Percentiles rank a stretch among this genome's conserved stretches.
phyloP scores from a whole-genome alignment of 352 stramenopile genomes.

The Pythium monospermum region DNA sequence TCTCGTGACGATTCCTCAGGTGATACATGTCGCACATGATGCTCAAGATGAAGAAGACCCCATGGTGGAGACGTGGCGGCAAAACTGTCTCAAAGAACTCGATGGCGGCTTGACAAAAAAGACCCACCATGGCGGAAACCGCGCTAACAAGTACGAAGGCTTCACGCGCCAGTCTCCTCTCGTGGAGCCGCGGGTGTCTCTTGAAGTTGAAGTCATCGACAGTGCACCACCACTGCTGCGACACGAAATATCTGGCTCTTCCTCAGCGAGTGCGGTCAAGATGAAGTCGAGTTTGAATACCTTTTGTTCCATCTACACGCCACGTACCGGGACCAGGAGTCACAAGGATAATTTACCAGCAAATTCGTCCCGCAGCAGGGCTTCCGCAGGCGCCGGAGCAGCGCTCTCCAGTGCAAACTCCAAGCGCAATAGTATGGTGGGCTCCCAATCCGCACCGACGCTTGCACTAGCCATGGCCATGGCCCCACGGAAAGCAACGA shows the following conservation, averaged over 20 bases:
- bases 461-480: not conserved
- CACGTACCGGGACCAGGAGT: not conserved
- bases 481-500: constrained; percentile 1
- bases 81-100: constrained; percentile 19
- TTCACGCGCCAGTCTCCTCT: constrained; percentile 7
- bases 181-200: constrained; percentile 6
- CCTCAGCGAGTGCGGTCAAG: constrained; percentile 10
- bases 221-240: constrained; percentile 3
- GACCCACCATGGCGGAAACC: not conserved
- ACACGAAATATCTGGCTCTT: constrained; percentile 4
- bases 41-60: constrained; percentile 13
- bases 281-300: constrained; percentile 22
- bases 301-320: constrained; percentile 15
- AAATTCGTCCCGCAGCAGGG: too few species aligned
- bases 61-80: constrained; percentile 5
- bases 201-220: constrained; percentile 20
- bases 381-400: not conserved
- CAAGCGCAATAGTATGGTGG: not conserved
- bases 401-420: not conserved
- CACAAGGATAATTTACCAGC: too few species aligned
- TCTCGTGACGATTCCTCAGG: constrained; percentile 12
- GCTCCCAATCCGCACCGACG: constrained; percentile 6
- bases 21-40: too few species aligned
- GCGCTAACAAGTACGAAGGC: constrained; percentile 3
- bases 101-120: not conserved